Evolutionary conservation across 257 asterid species (phyloP).

Genomic region (Hygrophila difformis): DNA sequence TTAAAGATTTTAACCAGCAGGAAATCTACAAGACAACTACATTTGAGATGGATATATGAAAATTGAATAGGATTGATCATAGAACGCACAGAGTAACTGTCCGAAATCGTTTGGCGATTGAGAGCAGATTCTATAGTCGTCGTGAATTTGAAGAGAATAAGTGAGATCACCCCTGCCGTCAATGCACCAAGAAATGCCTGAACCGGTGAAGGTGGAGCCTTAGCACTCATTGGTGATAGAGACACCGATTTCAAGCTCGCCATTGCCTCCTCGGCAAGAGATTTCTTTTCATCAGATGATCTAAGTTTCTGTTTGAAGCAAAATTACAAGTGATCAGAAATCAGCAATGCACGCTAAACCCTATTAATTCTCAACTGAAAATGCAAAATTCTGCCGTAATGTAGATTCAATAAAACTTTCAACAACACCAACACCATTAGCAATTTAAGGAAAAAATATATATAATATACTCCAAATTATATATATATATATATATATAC

Average conservation of each 20-base stretch:
- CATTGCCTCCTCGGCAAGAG: constrained; percentile 62
- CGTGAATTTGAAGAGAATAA: constrained; percentile 72
- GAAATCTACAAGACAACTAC: too few relatives aligned
- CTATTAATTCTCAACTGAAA: too few relatives aligned
- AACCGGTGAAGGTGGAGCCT: constrained; percentile 60
- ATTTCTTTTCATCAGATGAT: constrained; percentile 58
- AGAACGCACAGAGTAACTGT: constrained; percentile 59
- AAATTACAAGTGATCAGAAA: constrained; percentile 9
- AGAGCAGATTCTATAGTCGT: constrained; percentile 67
- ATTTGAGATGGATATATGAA: too few relatives aligned
- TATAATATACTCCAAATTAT: too few relatives aligned
- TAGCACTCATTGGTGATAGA: constrained; percentile 35
- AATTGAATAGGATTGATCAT: background rate
- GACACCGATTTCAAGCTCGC: constrained; percentile 62
- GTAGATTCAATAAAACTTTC: too few relatives aligned
- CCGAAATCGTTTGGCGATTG: constrained; percentile 64
- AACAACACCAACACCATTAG: too few relatives aligned
- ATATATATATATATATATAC: too few relatives aligned
- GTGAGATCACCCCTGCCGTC: constrained; percentile 60
- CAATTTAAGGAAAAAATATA: too few relatives aligned
- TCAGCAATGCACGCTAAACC: background rate
- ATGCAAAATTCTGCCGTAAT: too few relatives aligned
- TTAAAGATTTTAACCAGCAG: too few relatives aligned
- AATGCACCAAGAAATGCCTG: constrained; percentile 82
- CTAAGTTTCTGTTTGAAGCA: constrained; percentile 52